A percentile compares a stretch with the other conserved stretches of the same genome.
These are phyloP conservation scores for Neocatenulostroma microsporum DNA, from an alignment of 2,329 filamentous ascomycete genomes.

Conservation along the genomic window DNA sequence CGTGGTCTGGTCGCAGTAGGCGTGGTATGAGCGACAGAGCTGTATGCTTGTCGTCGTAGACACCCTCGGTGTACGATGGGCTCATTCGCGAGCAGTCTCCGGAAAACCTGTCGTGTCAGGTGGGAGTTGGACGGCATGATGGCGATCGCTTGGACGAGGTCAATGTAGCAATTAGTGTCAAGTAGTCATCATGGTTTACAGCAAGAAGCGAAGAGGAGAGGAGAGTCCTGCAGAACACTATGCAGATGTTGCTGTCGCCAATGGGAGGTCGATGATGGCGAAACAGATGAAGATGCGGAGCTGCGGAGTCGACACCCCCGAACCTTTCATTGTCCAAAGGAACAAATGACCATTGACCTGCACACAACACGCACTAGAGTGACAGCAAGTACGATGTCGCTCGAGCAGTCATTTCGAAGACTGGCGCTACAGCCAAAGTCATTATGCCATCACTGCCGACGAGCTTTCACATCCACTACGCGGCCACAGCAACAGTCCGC, in stretches of 20 bases:
- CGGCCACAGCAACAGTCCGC: constrained; percentile 18
- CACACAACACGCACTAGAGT: too few relatives aligned
- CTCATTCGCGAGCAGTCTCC: constrained; percentile 48
- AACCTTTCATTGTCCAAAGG: too few relatives aligned
- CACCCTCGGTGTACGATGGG: constrained; percentile 41
- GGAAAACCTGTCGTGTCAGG: constrained; percentile 53
- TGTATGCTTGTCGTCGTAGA: constrained; percentile 30
- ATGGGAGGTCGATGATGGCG: too few relatives aligned
- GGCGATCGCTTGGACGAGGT: too few relatives aligned
- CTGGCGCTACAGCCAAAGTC: constrained; percentile 19
- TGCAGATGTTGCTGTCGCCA: too few relatives aligned
- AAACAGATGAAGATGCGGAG: too few relatives aligned
- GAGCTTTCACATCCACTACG: constrained; percentile 18
- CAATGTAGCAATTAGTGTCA: not conserved
- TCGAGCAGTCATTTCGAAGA: constrained; percentile 22
- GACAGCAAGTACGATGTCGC: too few relatives aligned
- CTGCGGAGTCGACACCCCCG: too few relatives aligned
- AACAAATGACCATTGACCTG: too few relatives aligned
- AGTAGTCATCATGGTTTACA: not conserved
- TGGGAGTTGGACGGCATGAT: constrained; percentile 56
- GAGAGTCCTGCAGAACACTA: not conserved
- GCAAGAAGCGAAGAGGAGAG: not conserved
- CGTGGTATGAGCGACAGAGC: constrained; percentile 7
- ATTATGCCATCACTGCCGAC: constrained; percentile 23
- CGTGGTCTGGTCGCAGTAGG: constrained; percentile 13